phyloP scores from a whole-genome alignment of 1,139 yeast genomes.

The Pichia sp. region DNA sequence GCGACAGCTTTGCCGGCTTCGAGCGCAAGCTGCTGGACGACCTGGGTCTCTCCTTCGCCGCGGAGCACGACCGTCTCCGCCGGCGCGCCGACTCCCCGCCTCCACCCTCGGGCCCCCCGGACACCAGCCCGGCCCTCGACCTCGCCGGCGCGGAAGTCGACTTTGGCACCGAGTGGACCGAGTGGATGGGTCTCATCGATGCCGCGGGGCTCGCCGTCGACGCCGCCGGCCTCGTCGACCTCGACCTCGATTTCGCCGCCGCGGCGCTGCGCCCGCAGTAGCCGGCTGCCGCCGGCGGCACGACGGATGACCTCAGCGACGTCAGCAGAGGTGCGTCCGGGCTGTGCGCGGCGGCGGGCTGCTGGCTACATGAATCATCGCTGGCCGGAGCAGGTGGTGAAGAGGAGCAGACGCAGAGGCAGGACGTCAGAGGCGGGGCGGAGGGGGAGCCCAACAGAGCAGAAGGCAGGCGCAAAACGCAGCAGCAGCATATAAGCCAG shows the following conservation, averaged over 20 bases:
- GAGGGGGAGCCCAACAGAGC: neutral
- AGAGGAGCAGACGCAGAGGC: neutral
- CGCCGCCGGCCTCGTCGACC: neutral
- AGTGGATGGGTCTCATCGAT: conserved; percentile 3
- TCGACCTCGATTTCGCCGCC: neutral
- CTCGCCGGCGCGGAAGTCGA: neutral
- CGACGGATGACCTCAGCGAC: neutral
- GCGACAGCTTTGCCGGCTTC: neutral
- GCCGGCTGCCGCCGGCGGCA: no score
- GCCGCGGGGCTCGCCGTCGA: neutral
- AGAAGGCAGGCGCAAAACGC: no score
- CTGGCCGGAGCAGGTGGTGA: neutral
- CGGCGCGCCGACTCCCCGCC: no score
- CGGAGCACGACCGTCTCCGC: neutral
- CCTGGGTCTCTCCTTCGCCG: neutral
- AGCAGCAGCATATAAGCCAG: no score
- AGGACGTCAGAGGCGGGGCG: neutral
- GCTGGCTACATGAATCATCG: neutral
- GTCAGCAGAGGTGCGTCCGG: conserved; percentile 6
- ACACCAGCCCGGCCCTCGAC: no score
- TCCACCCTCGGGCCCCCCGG: no score
- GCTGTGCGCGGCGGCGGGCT: neutral
- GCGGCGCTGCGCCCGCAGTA: neutral
- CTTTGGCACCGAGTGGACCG: conserved; percentile 6
- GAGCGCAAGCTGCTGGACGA: neutral